phyloP scores from a whole-genome alignment of 2,329 filamentous ascomycete genomes.

The Venturia asperata region DNA sequence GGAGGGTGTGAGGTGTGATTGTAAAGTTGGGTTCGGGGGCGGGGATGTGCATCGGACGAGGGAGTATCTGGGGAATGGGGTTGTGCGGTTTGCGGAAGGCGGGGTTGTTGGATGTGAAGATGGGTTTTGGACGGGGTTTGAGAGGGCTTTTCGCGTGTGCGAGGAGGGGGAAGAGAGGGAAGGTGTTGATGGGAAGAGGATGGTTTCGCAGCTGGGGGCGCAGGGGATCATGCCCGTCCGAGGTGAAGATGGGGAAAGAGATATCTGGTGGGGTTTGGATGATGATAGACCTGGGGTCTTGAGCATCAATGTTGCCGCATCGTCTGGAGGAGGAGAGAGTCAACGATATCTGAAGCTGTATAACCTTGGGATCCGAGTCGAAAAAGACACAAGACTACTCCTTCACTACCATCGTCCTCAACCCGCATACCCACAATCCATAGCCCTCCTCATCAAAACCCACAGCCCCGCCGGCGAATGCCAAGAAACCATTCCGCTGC shows the following conservation, averaged over 20 bases:
- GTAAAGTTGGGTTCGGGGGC: conserved; percentile 23
- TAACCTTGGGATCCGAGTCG: conserved; percentile 2
- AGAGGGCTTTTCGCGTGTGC: background rate
- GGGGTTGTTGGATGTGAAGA: background rate
- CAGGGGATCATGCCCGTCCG: background rate
- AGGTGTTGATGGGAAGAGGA: background rate
- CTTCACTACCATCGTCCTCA: background rate
- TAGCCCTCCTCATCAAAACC: background rate
- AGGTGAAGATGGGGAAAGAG: background rate
- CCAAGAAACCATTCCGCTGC: background rate
- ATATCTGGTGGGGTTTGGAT: background rate
- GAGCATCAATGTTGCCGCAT: background rate
- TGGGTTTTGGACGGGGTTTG: conserved; percentile 3
- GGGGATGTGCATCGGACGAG: background rate
- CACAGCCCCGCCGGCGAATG: background rate
- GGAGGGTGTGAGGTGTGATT: conserved; percentile 29
- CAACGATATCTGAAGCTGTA: background rate
- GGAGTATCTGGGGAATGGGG: background rate
- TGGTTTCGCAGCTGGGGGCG: background rate
- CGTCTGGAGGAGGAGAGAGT: background rate
- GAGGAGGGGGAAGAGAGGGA: background rate
- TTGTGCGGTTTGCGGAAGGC: background rate
- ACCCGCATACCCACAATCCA: background rate
- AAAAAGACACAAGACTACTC: background rate
- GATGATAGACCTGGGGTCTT: background rate